A percentile compares a stretch with the other conserved stretches of the same genome.
phyloP scores from a whole-genome alignment of 768 basidiomycete genomes.

The Boletus tomentosulus region DNA sequence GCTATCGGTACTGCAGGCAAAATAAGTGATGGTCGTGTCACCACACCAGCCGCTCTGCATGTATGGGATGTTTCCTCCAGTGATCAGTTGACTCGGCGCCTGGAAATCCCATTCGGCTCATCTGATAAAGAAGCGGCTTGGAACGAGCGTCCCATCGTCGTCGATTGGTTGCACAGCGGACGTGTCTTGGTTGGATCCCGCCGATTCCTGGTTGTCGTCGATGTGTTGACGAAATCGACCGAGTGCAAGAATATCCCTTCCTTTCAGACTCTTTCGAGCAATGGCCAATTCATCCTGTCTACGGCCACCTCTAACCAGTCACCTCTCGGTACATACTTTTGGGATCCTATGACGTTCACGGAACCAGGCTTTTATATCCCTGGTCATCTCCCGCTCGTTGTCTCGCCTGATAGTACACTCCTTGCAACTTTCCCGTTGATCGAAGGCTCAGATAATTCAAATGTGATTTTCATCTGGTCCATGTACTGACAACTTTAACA shows the following conservation, averaged over 20 bases:
- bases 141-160: neutral
- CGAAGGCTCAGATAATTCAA: neutral
- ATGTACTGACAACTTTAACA: neutral
- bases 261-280: neutral
- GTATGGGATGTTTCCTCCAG: neutral
- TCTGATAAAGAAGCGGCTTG: neutral
- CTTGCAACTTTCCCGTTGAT: neutral
- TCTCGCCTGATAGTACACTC: neutral
- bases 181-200: slow-evolving; percentile 1
- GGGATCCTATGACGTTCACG: slow-evolving; percentile 1
- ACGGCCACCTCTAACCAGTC: neutral
- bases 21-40: neutral
- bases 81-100: neutral
- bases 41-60: neutral
- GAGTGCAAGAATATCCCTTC: neutral
- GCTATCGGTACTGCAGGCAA: neutral
- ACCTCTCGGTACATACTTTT: slow-evolving; percentile 1
- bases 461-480: neutral
- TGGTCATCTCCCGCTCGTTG: neutral
- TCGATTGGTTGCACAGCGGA: neutral
- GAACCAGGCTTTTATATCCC: neutral
- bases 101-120: slow-evolving; percentile 1
- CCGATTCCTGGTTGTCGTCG: neutral
- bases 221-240: neutral
- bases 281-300: neutral